Percentiles rank a stretch among this genome's conserved stretches.
Evolutionary conservation across 768 basidiomycete species (phyloP).

Genomic region (Cubamyces sp.): DNA sequence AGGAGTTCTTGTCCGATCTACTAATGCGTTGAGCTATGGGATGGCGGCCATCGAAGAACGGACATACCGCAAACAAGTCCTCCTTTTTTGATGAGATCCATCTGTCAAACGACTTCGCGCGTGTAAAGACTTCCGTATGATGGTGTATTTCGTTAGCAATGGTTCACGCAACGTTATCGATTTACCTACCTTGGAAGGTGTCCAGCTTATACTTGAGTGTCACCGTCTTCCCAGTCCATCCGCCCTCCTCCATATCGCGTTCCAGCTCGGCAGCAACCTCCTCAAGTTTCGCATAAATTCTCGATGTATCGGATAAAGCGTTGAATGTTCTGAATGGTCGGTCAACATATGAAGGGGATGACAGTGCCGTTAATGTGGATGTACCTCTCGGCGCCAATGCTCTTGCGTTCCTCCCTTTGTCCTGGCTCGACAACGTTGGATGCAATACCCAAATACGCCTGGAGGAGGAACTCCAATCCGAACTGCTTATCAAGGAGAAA

Average conservation of each 20-base stretch:
- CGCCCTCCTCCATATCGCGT: conserved; percentile 73
- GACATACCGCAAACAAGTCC: conserved; percentile 72
- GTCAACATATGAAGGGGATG: background rate
- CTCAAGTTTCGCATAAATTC: conserved; percentile 76
- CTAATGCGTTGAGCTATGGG: background rate
- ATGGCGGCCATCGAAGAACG: background rate
- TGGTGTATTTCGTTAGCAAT: background rate
- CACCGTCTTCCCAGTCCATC: conserved; percentile 88
- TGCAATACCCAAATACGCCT: conserved; percentile 83
- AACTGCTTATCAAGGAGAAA: conserved; percentile 89
- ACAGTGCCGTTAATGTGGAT: background rate
- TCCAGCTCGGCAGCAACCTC: conserved; percentile 83
- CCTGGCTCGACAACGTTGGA: conserved; percentile 80
- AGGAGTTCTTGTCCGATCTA: conserved; percentile 85
- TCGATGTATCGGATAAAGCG: conserved; percentile 62
- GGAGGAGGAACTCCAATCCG: conserved; percentile 74
- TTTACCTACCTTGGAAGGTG: conserved; percentile 71
- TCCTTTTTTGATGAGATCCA: conserved; percentile 80
- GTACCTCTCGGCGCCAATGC: conserved; percentile 89
- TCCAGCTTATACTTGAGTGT: conserved; percentile 94
- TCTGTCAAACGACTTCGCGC: conserved; percentile 77
- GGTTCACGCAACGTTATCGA: background rate
- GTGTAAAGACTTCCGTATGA: conserved; percentile 62
- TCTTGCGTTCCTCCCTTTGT: conserved; percentile 83
- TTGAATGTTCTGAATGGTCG: conserved; percentile 66